Base-by-base conservation (phyloP, 2,329 filamentous ascomycete genomes). In the Penicillium brasilianum region DNA sequence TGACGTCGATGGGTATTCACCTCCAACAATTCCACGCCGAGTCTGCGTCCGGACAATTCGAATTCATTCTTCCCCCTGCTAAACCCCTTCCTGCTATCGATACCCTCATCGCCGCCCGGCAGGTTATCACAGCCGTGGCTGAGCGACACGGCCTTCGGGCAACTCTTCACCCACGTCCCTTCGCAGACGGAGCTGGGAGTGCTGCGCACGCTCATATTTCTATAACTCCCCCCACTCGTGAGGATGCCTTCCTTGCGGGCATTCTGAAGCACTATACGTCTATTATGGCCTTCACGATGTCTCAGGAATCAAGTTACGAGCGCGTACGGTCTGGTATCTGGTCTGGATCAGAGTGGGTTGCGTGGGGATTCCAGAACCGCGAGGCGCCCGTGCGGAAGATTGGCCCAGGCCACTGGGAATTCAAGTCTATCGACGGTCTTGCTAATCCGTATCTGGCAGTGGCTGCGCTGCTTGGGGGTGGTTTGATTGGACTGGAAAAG, bases 361-460 rank as follows among this genome's bases (percentile, higher is more conserved):
- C 88, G 0, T 96, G 91, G 91, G 92, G 92, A 13, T 90, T 87
- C 4, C 88, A 95, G 76, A 95, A 95, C 74, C 87, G 90, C 18
- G 90, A 94, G 78, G 82, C 87, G 4, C 89, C 91, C 0, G 80
- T 96, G 10, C 85, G 91, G 13, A 88, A 89, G 72, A 84, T 92
- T 51, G 79, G 80, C 3, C 78, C 75, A 2, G 87, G 86, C 20
- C 88, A 92, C 70, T 96, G 91, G 89, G 92, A 96, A 76, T 68
- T 96, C 22, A 89, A 92, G 71, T 87, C 85, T 57, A 71, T 94
- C n/a, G 92, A 96, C 70, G 92, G 91, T 0, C 77, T 92, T 18
- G 90, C 91, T 3, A 96, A 96, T 71, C 85, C 88, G 57, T 96
- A 95, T 71, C 76, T 96, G 1, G 89, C 85, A 0, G 74, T 90